Evolutionary conservation across 768 basidiomycete genomes (phyloP).

Genomic region (Mycena leptocephala): DNA sequence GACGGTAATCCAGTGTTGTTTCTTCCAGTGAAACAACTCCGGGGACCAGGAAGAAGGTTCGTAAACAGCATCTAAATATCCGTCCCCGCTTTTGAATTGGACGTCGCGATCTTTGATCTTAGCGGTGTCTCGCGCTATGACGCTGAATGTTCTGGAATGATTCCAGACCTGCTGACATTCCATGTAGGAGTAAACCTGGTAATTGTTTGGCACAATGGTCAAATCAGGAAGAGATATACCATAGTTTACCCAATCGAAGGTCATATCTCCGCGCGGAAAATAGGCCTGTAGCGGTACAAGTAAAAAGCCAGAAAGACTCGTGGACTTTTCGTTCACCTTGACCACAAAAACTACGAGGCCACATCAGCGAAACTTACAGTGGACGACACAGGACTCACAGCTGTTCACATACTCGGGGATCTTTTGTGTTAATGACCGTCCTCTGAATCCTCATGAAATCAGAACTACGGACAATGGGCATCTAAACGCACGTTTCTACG

Average conservation of each 20-base stretch:
- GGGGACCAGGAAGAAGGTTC: neutral
- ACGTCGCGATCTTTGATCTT: conserved; percentile 7
- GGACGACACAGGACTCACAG: neutral
- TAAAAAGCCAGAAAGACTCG: neutral
- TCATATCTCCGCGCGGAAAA: neutral
- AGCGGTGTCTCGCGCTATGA: conserved; percentile 1
- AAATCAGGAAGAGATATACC: too few species aligned
- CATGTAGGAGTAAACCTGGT: neutral
- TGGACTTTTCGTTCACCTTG: neutral
- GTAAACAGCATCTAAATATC: conserved; percentile 24
- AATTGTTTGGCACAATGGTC: neutral
- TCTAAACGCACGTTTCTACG: conserved; percentile 8
- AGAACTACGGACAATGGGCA: neutral
- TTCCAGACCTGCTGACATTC: conserved; percentile 11
- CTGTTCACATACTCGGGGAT: conserved; percentile 11
- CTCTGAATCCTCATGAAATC: neutral
- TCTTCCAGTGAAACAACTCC: conserved; percentile 17
- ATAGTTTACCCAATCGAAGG: conserved; percentile 10
- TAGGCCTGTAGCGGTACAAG: neutral
- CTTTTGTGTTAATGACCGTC: neutral
- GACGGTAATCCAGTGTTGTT: conserved; percentile 11
- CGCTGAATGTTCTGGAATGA: neutral
- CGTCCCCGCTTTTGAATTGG: conserved; percentile 13
- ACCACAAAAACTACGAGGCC: conserved; percentile 1
- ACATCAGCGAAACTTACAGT: neutral